Conservation (phyloP, 2,329 filamentous ascomycete species). For the Ophiostoma novo-ulmi region DNA sequence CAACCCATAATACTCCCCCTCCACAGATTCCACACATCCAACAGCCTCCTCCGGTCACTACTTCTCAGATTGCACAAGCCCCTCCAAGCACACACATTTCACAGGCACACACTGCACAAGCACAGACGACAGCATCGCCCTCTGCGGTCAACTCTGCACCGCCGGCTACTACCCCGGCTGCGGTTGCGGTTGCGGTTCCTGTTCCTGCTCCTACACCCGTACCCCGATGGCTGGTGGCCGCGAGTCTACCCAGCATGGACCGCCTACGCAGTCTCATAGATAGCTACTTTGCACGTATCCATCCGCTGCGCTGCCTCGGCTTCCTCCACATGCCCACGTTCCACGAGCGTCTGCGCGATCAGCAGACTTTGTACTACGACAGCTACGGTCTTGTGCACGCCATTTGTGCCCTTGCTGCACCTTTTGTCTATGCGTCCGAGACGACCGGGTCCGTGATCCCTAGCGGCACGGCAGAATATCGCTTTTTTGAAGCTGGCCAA, state of each 20-base stretch:
- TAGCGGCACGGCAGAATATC: background rate
- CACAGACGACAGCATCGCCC: background rate
- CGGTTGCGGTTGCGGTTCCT: background rate
- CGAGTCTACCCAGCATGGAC: constrained; percentile 19
- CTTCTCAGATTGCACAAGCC: background rate
- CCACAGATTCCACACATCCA: background rate
- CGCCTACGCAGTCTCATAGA: constrained; percentile 24
- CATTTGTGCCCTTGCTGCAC: constrained; percentile 23
- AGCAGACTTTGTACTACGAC: constrained; percentile 15
- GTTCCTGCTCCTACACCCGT: background rate
- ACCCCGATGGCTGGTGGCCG: constrained; percentile 16
- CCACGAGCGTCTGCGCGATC: constrained; percentile 26
- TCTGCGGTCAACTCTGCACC: background rate
- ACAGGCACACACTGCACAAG: background rate
- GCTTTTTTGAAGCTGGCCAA: constrained; percentile 19
- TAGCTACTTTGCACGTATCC: constrained; percentile 28
- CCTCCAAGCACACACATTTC: background rate
- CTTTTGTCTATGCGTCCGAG: constrained; percentile 19
- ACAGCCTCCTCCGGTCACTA: background rate
- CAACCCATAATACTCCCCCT: background rate
- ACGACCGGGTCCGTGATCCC: background rate
- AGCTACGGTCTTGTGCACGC: constrained; percentile 22
- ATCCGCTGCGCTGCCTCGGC: constrained; percentile 29
- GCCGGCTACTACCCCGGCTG: background rate
- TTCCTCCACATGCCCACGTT: constrained; percentile 30